Conservation (phyloP, 177 flowering plant genomes). For the Tripterygium wilfordii region DNA sequence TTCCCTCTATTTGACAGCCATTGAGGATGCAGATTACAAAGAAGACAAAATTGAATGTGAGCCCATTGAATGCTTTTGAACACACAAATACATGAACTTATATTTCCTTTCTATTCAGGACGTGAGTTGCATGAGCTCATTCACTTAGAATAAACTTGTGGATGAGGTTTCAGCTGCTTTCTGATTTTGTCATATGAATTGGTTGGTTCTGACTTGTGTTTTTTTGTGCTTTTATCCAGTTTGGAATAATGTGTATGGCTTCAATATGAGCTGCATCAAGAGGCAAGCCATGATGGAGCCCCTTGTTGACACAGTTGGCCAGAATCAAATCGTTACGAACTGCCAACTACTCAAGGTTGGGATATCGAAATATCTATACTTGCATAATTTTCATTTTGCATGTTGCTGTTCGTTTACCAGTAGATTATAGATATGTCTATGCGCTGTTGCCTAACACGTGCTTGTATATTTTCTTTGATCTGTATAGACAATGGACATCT, state of each 20-base stretch:
- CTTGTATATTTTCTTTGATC: conserved; percentile 8
- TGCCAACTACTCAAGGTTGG: conserved; percentile 81
- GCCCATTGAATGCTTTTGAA: conserved; percentile 12
- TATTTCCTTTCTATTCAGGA: too few relatives aligned
- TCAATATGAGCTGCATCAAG: conserved; percentile 95
- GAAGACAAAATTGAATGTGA: conserved; percentile 97
- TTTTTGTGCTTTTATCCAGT: conserved; percentile 36
- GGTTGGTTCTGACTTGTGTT: neutral
- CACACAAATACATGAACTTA: neutral
- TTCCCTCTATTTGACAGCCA: conserved; percentile 84
- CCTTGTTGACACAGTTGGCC: conserved; percentile 92
- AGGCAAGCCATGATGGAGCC: conserved; percentile 94
- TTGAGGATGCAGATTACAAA: conserved; percentile 97
- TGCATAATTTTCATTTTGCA: neutral
- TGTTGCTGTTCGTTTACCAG: too few relatives aligned
- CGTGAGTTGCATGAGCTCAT: too few relatives aligned
- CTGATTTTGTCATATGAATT: neutral
- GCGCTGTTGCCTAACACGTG: conserved; percentile 1
- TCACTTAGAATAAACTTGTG: too few relatives aligned
- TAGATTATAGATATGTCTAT: too few relatives aligned
- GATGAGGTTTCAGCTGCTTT: neutral
- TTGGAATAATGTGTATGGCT: conserved; percentile 94
- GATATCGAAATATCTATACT: neutral
- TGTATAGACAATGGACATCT: conserved; percentile 97
- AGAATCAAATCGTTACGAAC: conserved; percentile 89